Base-by-base conservation (phyloP, 148 eudicot species). In the Fagopyrum tataricum region DNA sequence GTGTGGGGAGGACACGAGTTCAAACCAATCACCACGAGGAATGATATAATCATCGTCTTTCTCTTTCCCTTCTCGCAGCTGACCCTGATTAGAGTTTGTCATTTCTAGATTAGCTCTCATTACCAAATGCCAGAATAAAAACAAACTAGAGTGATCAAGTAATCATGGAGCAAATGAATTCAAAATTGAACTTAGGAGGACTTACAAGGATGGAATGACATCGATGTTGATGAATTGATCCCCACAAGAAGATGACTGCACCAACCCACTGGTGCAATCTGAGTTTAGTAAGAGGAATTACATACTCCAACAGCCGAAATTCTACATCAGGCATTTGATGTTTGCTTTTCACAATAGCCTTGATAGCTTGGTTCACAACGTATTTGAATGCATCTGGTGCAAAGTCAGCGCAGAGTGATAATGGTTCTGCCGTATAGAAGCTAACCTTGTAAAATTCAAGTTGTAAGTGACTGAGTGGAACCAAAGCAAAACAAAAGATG, bases 141-240 rank as follows among this genome's bases (percentile, higher is more conserved):
- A 31, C 41, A 14, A 37, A 31, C 40, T 31, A 66, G 6, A 6
- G 18, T 15, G 4, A 31, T 10, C 7, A 13, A 17, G 70, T 31
- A 37, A 31, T 9, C n/a, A 53, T 53, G n/a, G 23, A 53, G 23
- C 9, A 18, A 21, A 10, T 26, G 9, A n/a, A 55, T 55, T 31
- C 70, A 66, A 12, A 10, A 66, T 40, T 8, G 0, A 17, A 66
- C 37, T 66, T 31, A 66, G 70, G n/a, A 66, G 70, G 58, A 70
- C 91, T 90, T 82, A 92, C 97, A 79, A 96, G 97, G 75, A 96
- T 96, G 23, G 84, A 79, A 80, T 96, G 99, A 79, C 99, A 92
- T 41, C 77, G 84, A 41, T 52, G 79, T 77, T 96, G 99, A 85
- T 96, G 99, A 77, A 86, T 46, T 84, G 97, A 96, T 64, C 97